A percentile compares a stretch with the other conserved stretches of the same genome.
These are phyloP conservation scores for Maudiozyma humilis DNA, from an alignment of 1,139 yeast species.

Conservation along the genomic window DNA sequence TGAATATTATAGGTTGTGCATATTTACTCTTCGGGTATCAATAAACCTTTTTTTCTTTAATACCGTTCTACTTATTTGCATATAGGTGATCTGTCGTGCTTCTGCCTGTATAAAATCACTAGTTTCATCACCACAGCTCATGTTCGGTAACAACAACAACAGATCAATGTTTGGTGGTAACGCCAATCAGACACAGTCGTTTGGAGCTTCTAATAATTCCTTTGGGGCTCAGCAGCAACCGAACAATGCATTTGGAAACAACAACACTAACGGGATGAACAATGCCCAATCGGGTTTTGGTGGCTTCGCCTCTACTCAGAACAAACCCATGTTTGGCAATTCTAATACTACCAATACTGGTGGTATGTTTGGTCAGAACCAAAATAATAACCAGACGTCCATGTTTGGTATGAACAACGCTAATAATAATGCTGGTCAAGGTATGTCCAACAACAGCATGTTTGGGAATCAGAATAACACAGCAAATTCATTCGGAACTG, in stretches of 20 bases:
- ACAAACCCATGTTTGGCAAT: slow-evolving; percentile 4
- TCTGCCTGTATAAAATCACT: too few species aligned
- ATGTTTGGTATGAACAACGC: not conserved
- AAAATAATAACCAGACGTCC: slow-evolving; percentile 1
- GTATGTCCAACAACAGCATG: not conserved
- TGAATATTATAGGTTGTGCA: too few species aligned
- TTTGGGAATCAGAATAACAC: not conserved
- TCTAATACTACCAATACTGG: not conserved
- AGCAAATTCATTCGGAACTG: slow-evolving; percentile 23
- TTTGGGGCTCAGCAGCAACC: slow-evolving; percentile 4
- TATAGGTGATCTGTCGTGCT: too few species aligned
- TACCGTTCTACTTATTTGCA: too few species aligned
- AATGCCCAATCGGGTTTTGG: slow-evolving; percentile 10
- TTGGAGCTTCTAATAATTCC: slow-evolving; percentile 3
- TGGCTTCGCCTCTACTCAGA: slow-evolving; percentile 5
- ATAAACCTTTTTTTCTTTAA: too few species aligned
- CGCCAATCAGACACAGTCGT: slow-evolving; percentile 9
- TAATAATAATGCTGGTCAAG: too few species aligned
- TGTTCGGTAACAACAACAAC: not conserved
- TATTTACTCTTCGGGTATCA: not conserved
- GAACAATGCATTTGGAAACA: slow-evolving; percentile 7
- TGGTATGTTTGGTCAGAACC: slow-evolving; percentile 1
- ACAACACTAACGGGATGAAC: slow-evolving; percentile 1
- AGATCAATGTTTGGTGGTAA: slow-evolving; percentile 12
- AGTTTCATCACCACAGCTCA: too few species aligned